Conservation (phyloP, 768 basidiomycete species). For the Sutorius australiensis region DNA sequence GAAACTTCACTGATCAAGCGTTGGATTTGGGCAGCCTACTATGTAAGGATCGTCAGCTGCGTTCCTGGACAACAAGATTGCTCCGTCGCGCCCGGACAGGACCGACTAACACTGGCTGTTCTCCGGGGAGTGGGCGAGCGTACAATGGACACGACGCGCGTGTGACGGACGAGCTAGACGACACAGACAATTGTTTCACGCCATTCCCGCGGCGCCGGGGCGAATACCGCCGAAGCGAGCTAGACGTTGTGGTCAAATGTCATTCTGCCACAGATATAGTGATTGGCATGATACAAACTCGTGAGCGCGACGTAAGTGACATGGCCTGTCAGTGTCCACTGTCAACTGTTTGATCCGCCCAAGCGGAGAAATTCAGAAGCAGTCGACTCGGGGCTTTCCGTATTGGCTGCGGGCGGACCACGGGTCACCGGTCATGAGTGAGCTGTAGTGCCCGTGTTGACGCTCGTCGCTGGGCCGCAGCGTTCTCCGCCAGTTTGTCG, state of each 20-base stretch:
- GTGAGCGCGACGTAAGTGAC: not conserved
- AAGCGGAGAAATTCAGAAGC: not conserved
- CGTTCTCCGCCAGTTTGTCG: no score
- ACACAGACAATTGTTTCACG: not conserved
- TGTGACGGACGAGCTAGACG: no score
- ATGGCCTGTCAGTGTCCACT: not conserved
- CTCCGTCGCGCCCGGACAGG: slow-evolving; percentile 3
- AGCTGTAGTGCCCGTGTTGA: no score
- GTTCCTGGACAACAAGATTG: slow-evolving; percentile 2
- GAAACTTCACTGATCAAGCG: slow-evolving; percentile 8
- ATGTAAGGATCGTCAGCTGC: slow-evolving; percentile 5
- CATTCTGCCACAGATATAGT: not conserved
- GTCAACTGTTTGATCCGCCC: not conserved
- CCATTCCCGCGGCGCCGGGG: not conserved
- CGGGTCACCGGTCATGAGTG: no score
- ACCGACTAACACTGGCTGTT: not conserved
- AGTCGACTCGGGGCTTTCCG: no score
- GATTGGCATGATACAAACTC: not conserved
- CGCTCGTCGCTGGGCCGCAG: no score
- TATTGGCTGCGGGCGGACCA: no score
- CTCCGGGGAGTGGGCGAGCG: not conserved
- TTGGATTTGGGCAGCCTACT: not conserved
- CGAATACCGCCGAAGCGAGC: not conserved
- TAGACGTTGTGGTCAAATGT: not conserved
- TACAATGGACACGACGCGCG: not conserved